Evolutionary conservation across 805 yeast genomes (phyloP).

Genomic region (Candida tallmaniae): DNA sequence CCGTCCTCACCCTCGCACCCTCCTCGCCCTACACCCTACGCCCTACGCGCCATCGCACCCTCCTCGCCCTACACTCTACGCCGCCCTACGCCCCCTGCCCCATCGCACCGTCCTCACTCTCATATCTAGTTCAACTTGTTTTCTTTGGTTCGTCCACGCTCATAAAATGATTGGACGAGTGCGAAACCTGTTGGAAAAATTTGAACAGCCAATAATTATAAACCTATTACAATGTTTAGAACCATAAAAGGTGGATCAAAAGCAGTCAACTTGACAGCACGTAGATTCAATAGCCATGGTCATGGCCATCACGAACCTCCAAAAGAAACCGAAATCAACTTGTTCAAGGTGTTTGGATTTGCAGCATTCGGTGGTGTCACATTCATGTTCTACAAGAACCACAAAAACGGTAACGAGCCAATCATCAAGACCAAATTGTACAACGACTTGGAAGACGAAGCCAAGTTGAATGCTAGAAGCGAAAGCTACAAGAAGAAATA

Average conservation of each 20-base stretch:
- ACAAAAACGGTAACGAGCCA: slow-evolving; percentile 29
- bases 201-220: slow-evolving; percentile 10
- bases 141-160: background rate
- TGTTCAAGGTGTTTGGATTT: slow-evolving; percentile 37
- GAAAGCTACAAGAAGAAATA: slow-evolving; percentile 35
- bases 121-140: no score
- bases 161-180: slow-evolving; percentile 8
- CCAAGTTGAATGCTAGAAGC: slow-evolving; percentile 30
- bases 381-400: slow-evolving; percentile 28
- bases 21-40: no score
- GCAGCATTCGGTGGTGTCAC: slow-evolving; percentile 37
- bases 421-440: slow-evolving; percentile 34
- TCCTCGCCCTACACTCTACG: no score
- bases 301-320: slow-evolving; percentile 15
- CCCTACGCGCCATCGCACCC: no score
- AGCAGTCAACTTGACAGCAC: slow-evolving; percentile 5
- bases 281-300: slow-evolving; percentile 19
- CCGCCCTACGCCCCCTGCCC: no score
- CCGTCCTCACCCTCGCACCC: no score
- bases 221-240: slow-evolving; percentile 12
- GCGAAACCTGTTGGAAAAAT: slow-evolving; percentile 3
- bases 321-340: slow-evolving; percentile 33
- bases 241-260: slow-evolving; percentile 8
- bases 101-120: no score
- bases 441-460: slow-evolving; percentile 27